A percentile compares a stretch with the other conserved stretches of the same genome.
Evolutionary conservation across 78 protist genomes (phyloP).

Genomic region (Dictyostelium purpureum): DNA sequence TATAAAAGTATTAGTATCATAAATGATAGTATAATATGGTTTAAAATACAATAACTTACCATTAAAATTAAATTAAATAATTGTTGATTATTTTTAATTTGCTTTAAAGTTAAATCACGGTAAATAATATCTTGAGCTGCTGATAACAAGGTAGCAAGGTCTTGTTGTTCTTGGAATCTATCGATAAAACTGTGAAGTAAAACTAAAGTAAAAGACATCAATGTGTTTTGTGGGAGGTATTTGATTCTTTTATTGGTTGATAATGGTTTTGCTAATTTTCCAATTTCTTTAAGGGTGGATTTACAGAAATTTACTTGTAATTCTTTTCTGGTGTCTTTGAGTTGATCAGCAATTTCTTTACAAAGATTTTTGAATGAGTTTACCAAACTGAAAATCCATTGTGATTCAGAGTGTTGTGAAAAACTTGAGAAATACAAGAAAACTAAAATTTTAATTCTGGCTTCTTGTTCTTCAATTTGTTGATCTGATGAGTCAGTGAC

Average conservation of each 20-base stretch:
- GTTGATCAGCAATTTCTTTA: background rate
- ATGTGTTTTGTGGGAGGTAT: slow-evolving; percentile 48
- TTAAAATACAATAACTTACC: background rate
- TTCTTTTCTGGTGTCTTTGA: background rate
- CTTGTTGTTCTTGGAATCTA: background rate
- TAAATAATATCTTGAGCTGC: background rate
- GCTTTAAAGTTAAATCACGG: slow-evolving; percentile 3
- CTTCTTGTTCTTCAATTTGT: background rate
- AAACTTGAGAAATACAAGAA: background rate
- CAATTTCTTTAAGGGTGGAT: background rate
- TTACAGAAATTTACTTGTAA: background rate
- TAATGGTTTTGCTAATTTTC: background rate
- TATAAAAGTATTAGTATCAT: background rate
- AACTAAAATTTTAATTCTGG: background rate
- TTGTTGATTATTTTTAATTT: background rate
- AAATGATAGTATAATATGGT: background rate
- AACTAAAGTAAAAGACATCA: background rate
- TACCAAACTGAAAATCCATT: background rate
- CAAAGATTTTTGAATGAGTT: background rate
- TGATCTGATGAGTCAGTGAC: background rate
- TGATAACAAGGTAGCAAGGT: background rate
- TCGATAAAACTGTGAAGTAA: background rate
- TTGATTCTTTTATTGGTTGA: background rate
- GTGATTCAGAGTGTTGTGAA: background rate
- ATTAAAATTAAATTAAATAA: background rate